Evolutionary conservation across 306 rosid species (phyloP), one percentile per base, ranked within the genome.

Genomic region (Dalbergia oliveri): DNA sequence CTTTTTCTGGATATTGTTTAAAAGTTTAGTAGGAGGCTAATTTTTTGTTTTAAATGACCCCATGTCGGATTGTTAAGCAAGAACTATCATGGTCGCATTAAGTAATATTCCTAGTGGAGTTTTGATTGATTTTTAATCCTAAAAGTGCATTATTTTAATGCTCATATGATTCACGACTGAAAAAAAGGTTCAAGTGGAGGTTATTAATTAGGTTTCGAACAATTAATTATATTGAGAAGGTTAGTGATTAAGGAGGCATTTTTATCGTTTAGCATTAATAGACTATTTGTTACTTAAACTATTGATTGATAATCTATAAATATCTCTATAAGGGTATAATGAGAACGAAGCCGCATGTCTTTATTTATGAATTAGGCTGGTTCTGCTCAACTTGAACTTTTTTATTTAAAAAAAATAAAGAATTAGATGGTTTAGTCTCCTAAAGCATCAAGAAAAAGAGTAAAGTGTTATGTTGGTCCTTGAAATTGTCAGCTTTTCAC

Each of bases 61-160:
- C 54, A 37, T 4, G 54, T 34, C 11, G 18, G 53, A 76, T 53
- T 66, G 45, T 21, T 39, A 66, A 66, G 8, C 64, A 10, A 53
- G 51, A 78, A 50, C 11, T 71, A 79, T 61, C 43, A 62, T 71
- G 70, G 31, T 71, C 18, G 62, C 31, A 26, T 49, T 50, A 79
- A 21, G 2, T 26, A 26, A 26, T 26, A 26, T 11, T 61, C 37
- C 21, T 35, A 49, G 83, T 71, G 83, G 83, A 60, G 31, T 18
- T 71, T 71, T 61, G 21, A 11, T 35, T 14, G 21, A 39, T 50
- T 79, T 72, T 72, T 79, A 59, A 72, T 62, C 37, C 72, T 21
- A 79, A 79, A 79, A 79, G 83, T 70, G 78, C 78, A 61, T 61
- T 61, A 35, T 50, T 60, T 60, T 49, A 70, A 26, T 79, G 64